Evolutionary conservation across 2,329 filamentous ascomycete genomes (phyloP).

Genomic region (Talaromyces sp.): DNA sequence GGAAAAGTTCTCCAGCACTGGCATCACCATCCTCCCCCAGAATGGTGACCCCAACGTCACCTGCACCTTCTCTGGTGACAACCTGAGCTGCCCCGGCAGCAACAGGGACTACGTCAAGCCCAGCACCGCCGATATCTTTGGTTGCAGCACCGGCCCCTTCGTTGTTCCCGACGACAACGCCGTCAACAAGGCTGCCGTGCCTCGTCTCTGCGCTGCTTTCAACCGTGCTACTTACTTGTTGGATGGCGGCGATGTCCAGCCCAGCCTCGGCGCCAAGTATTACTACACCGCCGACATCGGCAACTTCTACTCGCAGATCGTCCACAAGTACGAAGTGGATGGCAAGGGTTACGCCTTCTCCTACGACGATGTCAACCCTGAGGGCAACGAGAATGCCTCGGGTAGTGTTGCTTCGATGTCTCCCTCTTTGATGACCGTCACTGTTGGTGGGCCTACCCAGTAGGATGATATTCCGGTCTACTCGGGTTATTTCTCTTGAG

Average conservation of each 20-base stretch:
- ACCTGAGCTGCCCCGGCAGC: slow-evolving; percentile 40
- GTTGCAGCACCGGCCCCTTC: slow-evolving; percentile 48
- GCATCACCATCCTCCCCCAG: slow-evolving; percentile 52
- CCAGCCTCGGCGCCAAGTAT: slow-evolving; percentile 25
- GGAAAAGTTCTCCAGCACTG: slow-evolving; percentile 41
- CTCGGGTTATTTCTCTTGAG: neutral
- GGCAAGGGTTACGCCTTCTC: slow-evolving; percentile 61
- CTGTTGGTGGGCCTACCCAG: slow-evolving; percentile 37
- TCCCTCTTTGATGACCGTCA: slow-evolving; percentile 43
- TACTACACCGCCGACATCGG: slow-evolving; percentile 46
- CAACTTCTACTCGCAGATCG: slow-evolving; percentile 42
- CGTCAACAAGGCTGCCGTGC: slow-evolving; percentile 40
- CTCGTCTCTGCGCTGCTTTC: slow-evolving; percentile 50
- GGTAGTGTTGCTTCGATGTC: slow-evolving; percentile 46
- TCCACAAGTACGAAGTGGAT: slow-evolving; percentile 57
- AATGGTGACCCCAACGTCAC: slow-evolving; percentile 45
- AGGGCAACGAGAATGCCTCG: slow-evolving; percentile 46
- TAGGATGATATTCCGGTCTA: neutral
- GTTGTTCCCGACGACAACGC: slow-evolving; percentile 18
- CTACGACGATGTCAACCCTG: slow-evolving; percentile 62
- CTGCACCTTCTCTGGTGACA: slow-evolving; percentile 37
- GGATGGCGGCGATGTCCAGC: slow-evolving; percentile 45
- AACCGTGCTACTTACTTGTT: slow-evolving; percentile 43
- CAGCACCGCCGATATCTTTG: slow-evolving; percentile 44
- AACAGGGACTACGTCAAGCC: slow-evolving; percentile 42